These are phyloP conservation scores for Asclepias syriaca DNA, from an alignment of 257 asterid species.

Conservation along the genomic window DNA sequence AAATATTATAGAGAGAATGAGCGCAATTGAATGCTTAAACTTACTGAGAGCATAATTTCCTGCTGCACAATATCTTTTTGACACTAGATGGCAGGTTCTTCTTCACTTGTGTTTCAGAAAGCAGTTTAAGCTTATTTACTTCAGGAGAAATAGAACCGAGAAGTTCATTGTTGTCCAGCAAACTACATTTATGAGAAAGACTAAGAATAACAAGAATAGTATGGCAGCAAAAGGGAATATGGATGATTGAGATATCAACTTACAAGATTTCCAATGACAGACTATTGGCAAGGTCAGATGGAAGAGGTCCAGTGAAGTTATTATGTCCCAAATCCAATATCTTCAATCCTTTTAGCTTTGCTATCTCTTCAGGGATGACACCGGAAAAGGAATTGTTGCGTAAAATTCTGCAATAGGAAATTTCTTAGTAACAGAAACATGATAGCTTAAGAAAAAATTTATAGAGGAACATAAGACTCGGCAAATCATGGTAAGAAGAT, in stretches of 20 bases:
- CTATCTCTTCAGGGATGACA: slow-evolving; percentile 56
- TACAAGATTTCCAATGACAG: slow-evolving; percentile 49
- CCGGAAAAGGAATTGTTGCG: slow-evolving; percentile 86
- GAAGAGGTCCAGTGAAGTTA: slow-evolving; percentile 72
- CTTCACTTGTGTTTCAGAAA: slow-evolving; percentile 55
- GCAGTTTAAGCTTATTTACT: slow-evolving; percentile 41
- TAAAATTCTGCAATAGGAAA: slow-evolving; percentile 46
- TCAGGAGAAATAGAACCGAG: slow-evolving; percentile 37
- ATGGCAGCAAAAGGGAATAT: not conserved
- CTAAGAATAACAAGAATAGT: not conserved
- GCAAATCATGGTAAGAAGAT: not conserved
- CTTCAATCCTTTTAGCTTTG: slow-evolving; percentile 52
- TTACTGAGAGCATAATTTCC: slow-evolving; percentile 18
- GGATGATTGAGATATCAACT: slow-evolving; percentile 20
- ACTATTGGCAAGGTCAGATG: slow-evolving; percentile 49
- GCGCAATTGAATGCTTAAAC: not conserved
- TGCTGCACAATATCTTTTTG: slow-evolving; percentile 24
- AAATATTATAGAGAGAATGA: not conserved
- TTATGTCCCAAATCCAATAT: slow-evolving; percentile 75
- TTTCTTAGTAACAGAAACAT: not conserved
- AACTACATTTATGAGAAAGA: slow-evolving; percentile 30
- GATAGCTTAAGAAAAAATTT: not conserved
- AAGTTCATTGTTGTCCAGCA: slow-evolving; percentile 65
- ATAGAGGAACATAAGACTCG: not conserved
- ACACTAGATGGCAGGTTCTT: slow-evolving; percentile 30